phyloP scores from a whole-genome alignment of 1,139 yeast genomes.

The Kluyveromyces sp. region DNA sequence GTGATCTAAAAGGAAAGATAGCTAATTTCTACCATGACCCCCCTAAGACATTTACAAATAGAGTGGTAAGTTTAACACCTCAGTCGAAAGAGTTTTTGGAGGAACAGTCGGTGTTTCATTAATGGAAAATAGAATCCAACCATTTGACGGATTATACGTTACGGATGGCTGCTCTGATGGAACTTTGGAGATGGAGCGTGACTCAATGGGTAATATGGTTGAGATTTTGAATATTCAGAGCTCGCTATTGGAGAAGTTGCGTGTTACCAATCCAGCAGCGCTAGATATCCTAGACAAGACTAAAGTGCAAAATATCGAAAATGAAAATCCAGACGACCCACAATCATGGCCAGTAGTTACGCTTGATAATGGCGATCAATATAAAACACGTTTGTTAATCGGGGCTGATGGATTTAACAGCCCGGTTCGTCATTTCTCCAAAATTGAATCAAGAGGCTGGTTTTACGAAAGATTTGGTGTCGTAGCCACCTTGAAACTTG shows the following conservation, averaged over 20 bases:
- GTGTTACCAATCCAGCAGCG: constrained; percentile 25
- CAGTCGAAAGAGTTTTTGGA: constrained; percentile 60
- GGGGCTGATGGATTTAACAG: constrained; percentile 98
- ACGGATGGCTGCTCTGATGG: constrained; percentile 78
- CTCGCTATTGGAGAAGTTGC: constrained; percentile 20
- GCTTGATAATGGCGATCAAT: constrained; percentile 54
- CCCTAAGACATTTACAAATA: constrained; percentile 58
- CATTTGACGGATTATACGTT: constrained; percentile 74
- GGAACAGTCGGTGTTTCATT: constrained; percentile 70
- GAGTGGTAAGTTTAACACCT: constrained; percentile 84
- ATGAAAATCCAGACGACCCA: constrained; percentile 23
- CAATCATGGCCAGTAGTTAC: constrained; percentile 73
- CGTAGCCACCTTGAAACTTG: constrained; percentile 77
- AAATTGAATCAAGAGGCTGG: constrained; percentile 89
- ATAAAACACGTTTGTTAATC: constrained; percentile 66
- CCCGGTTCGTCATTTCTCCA: constrained; percentile 78
- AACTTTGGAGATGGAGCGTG: constrained; percentile 57
- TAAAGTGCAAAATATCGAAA: constrained; percentile 49
- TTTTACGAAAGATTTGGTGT: constrained; percentile 79
- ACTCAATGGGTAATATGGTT: constrained; percentile 48
- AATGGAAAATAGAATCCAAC: constrained; percentile 63
- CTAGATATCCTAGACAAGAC: constrained; percentile 54
- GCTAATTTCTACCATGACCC: constrained; percentile 46
- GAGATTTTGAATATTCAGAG: constrained; percentile 83
- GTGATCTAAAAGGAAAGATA: constrained; percentile 44